phyloP scores from a whole-genome alignment of 495 filamentous ascomycete species.

The Clavariopsis aquatica region DNA sequence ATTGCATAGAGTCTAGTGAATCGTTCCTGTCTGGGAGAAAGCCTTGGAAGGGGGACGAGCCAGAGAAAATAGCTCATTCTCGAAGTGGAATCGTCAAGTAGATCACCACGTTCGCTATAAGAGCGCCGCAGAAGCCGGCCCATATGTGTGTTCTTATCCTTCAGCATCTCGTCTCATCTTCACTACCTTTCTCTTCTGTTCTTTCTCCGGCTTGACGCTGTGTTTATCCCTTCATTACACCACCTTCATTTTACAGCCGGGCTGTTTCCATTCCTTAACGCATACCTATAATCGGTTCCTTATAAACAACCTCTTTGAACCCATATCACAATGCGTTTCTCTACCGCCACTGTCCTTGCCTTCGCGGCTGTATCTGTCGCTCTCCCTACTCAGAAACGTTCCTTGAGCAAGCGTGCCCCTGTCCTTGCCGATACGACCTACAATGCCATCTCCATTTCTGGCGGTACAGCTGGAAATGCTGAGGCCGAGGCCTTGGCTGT shows the following conservation, averaged over 20 bases:
- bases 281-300: conserved; percentile 6
- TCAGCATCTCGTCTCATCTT: conserved; percentile 1
- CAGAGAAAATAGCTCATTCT: neutral
- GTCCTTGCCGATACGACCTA: conserved; percentile 18
- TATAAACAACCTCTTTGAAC: conserved; percentile 6
- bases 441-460: conserved; percentile 44
- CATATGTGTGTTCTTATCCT: conserved; percentile 4
- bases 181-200: neutral
- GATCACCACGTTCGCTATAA: neutral
- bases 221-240: conserved; percentile 5
- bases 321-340: conserved; percentile 17
- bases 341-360: neutral
- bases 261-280: conserved; percentile 11
- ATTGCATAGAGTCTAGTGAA: conserved; percentile 11
- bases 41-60: conserved; percentile 8
- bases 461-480: conserved; percentile 48
- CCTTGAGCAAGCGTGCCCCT: conserved; percentile 9
- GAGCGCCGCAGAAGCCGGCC: neutral
- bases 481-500: conserved; percentile 48
- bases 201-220: conserved; percentile 16
- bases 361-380: neutral
- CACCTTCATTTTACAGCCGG: conserved; percentile 6
- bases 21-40: neutral
- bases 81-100: neutral
- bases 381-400: neutral